Evolutionary conservation across 768 basidiomycete species (phyloP).

Genomic region (Pleurotus citrinopileatus): DNA sequence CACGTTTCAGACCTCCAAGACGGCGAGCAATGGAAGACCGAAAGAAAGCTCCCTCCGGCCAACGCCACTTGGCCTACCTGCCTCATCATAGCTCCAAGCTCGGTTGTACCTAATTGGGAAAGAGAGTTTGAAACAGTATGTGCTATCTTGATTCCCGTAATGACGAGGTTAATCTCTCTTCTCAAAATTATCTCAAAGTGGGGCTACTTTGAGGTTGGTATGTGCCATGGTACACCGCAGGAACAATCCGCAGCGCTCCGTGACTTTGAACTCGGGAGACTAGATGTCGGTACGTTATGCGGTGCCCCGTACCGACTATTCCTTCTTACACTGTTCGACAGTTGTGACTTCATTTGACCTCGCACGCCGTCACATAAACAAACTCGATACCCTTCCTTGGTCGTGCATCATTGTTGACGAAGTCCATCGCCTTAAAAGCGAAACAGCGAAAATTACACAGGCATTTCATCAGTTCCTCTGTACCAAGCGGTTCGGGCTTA

Average conservation of each 20-base stretch:
- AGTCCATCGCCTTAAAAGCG: slow-evolving; percentile 87
- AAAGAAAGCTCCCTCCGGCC: slow-evolving; percentile 57
- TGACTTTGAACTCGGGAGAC: slow-evolving; percentile 77
- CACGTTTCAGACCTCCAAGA: slow-evolving; percentile 71
- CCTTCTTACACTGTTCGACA: slow-evolving; percentile 26
- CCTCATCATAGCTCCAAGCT: slow-evolving; percentile 83
- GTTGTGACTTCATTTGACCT: slow-evolving; percentile 83
- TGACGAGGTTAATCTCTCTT: not conserved
- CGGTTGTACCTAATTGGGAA: slow-evolving; percentile 86
- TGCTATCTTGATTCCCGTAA: not conserved
- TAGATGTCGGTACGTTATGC: slow-evolving; percentile 71
- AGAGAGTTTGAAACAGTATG: slow-evolving; percentile 80
- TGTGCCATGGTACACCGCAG: slow-evolving; percentile 54
- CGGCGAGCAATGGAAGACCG: slow-evolving; percentile 45
- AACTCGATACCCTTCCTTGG: slow-evolving; percentile 67
- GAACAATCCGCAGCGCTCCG: slow-evolving; percentile 55
- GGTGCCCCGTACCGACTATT: not conserved
- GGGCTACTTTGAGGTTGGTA: slow-evolving; percentile 89
- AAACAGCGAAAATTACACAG: slow-evolving; percentile 56
- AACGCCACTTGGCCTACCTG: slow-evolving; percentile 82
- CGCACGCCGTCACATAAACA: slow-evolving; percentile 66
- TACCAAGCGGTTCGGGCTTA: slow-evolving; percentile 75
- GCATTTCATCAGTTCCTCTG: slow-evolving; percentile 74
- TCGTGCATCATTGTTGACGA: slow-evolving; percentile 84
- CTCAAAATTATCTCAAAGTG: slow-evolving; percentile 48